Evolutionary conservation across 164 flowering plant genomes (phyloP), one percentile per base, ranked within the genome.

Genomic region (Tetracentron sinense): DNA sequence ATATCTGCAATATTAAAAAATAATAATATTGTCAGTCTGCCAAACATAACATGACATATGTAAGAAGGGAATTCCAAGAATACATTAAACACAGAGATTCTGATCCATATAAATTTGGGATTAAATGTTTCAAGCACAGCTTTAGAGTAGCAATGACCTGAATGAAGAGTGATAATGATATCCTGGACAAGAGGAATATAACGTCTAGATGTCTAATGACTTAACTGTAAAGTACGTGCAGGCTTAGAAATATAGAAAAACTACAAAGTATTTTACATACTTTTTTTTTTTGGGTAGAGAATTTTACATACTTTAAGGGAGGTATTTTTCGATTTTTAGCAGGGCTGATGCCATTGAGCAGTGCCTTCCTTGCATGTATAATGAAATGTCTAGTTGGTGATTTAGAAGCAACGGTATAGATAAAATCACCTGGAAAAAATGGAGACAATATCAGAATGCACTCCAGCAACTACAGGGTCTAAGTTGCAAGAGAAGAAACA

Each of bases 381-480:
- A 95, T 81, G 71, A 92, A 91, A 83, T 92, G 97, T 73, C 79
- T 86, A 53, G 96, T 85, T 72, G 99, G 96, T 48, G 99, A 94
- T 35, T 61, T 81, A 46, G 99, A 85, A 68, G 99, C 84, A 69
- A 94, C 96, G 62, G 82, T 85, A 70, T 86, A 74, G 59, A 94
- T 79, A 71, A 91, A 94, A 70, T 91, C 90, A 83, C 97, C 99
- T 94, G 83, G 60, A 81, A 62, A 66, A 2, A 49, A 67, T 52
- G 27, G 15, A 12, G 33, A 48, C 12, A 25, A 62, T 35, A 38
- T 19, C 26, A 63, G 44, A 38, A 38, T 38, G 15, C 44, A 8
- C 44, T n/a, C 44, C n/a, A n/a, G n/a, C n/a, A n/a, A n/a, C n/a
- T n/a, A n/a, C n/a, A n/a, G n/a, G n/a, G n/a, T n/a, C n/a, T n/a